Evolutionary conservation across 257 asterid genomes (phyloP), one percentile per base, ranked within the genome.

Genomic region (Primulina huaijiensis): DNA sequence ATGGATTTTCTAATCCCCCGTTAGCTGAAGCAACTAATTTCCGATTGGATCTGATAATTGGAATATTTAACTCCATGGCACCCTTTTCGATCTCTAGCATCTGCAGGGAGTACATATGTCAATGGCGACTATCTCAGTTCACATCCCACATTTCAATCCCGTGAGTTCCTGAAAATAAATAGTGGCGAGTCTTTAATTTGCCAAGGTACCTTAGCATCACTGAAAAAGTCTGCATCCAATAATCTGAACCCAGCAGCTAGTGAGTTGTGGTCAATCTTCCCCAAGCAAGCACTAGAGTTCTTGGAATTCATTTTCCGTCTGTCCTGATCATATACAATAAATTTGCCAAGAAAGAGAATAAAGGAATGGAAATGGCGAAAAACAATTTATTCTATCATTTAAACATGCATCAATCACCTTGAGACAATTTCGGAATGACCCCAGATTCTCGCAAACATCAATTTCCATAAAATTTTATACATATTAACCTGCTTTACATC

Each of bases 1-100:
- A 89, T 1, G 96, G 95, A 72, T 89, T 78, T 57, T 86, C 78
- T 64, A 94, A 77, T 73, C 97, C 99, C 64, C 99, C 97, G 70
- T 91, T 82, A 31, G 31, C 79, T 14, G 89, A 81, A 73, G 97
- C 99, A 65, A 84, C 97, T 30, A 82, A 72, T 76, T 85, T 82
- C 30, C 89, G 75, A 60, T 86, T 89, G 68, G 92, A 87, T 77
- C 74, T 78, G 68, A 87, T 80, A 62, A 86, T 75, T 19, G 96
- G 97, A 68, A 86, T 38, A 67, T 89, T 91, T 8, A 86, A 64
- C 83, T 91, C 95, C 59, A 68, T 72, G 25, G 96, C 92, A 38
- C 92, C 88, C 79, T 86, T 87, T 65, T 86, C 89, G 29, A 94
- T 85, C 89, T 94, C 96, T 67, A 73, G 75, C 90, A 79, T 83